Base-by-base conservation (phyloP, 108 stramenopile genomes). In the Stephanodiscus triporus region DNA sequence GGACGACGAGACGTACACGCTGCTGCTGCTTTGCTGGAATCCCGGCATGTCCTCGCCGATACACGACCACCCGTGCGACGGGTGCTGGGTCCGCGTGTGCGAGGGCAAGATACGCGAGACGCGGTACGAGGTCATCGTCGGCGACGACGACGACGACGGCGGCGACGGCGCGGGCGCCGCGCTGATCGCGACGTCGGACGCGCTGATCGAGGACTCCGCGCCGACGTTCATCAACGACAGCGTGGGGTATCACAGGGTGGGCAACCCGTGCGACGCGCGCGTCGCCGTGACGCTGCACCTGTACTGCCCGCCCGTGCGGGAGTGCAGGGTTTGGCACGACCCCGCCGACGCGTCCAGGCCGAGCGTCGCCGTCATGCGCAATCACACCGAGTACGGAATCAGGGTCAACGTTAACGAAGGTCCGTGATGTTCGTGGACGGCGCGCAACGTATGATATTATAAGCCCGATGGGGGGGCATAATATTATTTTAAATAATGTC, bases 1-100 rank as follows among this genome's bases (percentile, higher is more conserved):
- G 4, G 96, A 97, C 66, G n/a, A 84, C 42, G 64, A 86, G 77
- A 81, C 82, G 0, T 97, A 86, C 71, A 94, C 95, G 6, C 69
- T 96, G 45, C 75, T 97, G 48, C 51, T 97, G 53, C 61, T 97
- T 22, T 96, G 95, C 82, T 97, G 97, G 97, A 95, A 88, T 70
- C 85, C 95, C 20, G 84, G 65, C 9, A 74, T 81, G 58, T 76
- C 75, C 61, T 89, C 88, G 6, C 90, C 86, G 3, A 89, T 92
- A 67, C 91, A 91, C 78, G 89, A 89, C 75, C 94, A 91, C 73
- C 89, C 88, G 8, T 89, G 93, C 61, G 93, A 95, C 53, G 95
- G 95, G 43, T 97, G 97, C 72, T 94, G 90, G 91, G 64, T 96
- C 23, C 75, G 87, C 20, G 91, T 91, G 5, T 42, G 86, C 30